Evolutionary conservation across 768 basidiomycete genomes (phyloP).

Genomic region (Xerocomus brunneocitrinus): DNA sequence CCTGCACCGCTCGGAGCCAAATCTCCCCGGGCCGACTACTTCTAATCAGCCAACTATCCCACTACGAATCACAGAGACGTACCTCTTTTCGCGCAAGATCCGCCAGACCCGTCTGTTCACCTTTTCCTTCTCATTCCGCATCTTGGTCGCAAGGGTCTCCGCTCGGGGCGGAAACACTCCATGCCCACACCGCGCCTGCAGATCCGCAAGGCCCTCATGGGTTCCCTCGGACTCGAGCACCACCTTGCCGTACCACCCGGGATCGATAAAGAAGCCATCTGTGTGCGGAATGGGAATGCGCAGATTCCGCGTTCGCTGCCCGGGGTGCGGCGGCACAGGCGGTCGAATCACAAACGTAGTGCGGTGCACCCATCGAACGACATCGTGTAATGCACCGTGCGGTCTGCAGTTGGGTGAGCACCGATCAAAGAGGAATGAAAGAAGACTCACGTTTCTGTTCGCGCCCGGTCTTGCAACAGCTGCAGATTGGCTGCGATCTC

Average conservation of each 20-base stretch:
- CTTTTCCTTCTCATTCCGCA: slow-evolving; percentile 35
- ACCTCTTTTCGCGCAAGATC: slow-evolving; percentile 77
- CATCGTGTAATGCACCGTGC: slow-evolving; percentile 73
- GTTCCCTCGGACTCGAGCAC: slow-evolving; percentile 86
- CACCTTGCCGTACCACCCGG: slow-evolving; percentile 80
- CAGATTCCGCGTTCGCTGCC: slow-evolving; percentile 26
- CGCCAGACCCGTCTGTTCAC: slow-evolving; percentile 59
- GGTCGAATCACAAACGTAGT: slow-evolving; percentile 69
- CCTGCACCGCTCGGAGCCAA: slow-evolving; percentile 48
- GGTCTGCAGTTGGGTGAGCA: slow-evolving; percentile 43
- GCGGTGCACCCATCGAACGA: slow-evolving; percentile 82
- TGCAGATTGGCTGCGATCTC: slow-evolving; percentile 73
- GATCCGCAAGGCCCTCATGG: slow-evolving; percentile 75
- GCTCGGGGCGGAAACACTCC: slow-evolving; percentile 62
- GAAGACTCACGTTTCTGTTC: slow-evolving; percentile 71
- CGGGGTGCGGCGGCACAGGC: slow-evolving; percentile 31
- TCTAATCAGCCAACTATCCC: slow-evolving; percentile 49
- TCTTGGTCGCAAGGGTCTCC: slow-evolving; percentile 32
- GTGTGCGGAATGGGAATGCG: slow-evolving; percentile 51
- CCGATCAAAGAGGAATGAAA: background rate
- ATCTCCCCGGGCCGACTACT: slow-evolving; percentile 24
- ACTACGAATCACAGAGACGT: slow-evolving; percentile 40
- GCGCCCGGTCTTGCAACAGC: slow-evolving; percentile 69
- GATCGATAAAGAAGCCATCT: slow-evolving; percentile 57
- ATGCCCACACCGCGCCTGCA: slow-evolving; percentile 68